Base-by-base conservation (phyloP, 73 alveolate genomes). In the Uronychia binucleata region DNA sequence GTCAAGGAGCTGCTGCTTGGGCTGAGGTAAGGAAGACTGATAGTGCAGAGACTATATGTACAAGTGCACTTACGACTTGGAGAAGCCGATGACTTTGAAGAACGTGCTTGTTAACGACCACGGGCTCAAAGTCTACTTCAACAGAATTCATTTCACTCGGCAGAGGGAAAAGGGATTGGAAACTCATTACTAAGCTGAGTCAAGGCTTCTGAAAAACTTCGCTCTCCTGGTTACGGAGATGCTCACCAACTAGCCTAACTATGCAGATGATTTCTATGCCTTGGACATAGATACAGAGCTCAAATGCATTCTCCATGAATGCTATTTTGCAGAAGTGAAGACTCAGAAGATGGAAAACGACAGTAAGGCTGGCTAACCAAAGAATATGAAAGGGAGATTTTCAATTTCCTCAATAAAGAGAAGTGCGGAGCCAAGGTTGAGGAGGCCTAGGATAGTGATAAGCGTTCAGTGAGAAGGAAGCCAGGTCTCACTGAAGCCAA, bases 1-100 rank as follows among this genome's bases (percentile, higher is more conserved):
- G 86, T 79, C 67, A 88, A 86, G 77, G 94, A 88, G 78, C 33
- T 88, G 31, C 59, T 88, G 28, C 13, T 60, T 58, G 91, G 90
- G 34, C 67, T 46, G n/a, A 46, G 19, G 67, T 46, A 46, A 46
- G 67, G 5, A 5, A 46, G 67, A 19, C 19, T 46, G 5, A 5
- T 19, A 46, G 5, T 88, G 83, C 58, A 76, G 87, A 83, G 94
- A 88, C 57, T 33, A 79, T 28, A 31, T 83, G 19, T 86, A 88
- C 59, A 75, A 81, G 34, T 58, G 88, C 74, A 88, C 94, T 14
- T 88, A 88, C 74, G 87, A 57, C 25, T 59, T 86, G n/a, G 80
- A 60, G 26, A 33, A 77, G 59, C 81, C 67, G 32, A 88, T 88
- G 25, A 77, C 91, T 31, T 75, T 88, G 0, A 83, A 84, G 59